Conservation (phyloP, 106 monocot genomes). For the Amphibolis antarctica region DNA sequence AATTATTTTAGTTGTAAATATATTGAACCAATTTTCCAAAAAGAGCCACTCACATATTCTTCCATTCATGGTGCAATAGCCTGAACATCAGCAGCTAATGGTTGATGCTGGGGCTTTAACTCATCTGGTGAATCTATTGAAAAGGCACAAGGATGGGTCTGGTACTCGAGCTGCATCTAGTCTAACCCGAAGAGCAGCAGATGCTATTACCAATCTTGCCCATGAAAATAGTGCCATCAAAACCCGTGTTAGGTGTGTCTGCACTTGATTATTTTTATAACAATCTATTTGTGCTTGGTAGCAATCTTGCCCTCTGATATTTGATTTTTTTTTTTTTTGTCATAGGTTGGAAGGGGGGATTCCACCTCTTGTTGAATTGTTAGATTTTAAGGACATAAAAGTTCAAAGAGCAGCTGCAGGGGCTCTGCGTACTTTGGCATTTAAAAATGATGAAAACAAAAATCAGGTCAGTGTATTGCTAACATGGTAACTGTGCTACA, state of each 20-base stretch:
- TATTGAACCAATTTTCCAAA: background rate
- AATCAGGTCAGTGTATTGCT: conserved; percentile 42
- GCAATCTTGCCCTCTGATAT: too few relatives aligned
- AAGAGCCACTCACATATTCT: background rate
- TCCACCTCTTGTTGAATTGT: conserved; percentile 90
- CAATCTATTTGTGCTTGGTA: too few relatives aligned
- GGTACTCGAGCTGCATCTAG: conserved; percentile 51
- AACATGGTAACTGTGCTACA: background rate
- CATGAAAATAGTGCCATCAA: conserved; percentile 97
- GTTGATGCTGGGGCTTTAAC: conserved; percentile 96
- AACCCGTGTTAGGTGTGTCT: conserved; percentile 72
- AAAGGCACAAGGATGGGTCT: conserved; percentile 44
- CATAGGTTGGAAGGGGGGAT: conserved; percentile 88
- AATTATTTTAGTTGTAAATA: background rate
- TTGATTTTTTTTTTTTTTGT: conserved; percentile 5
- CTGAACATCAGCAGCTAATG: conserved; percentile 95
- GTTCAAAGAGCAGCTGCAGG: conserved; percentile 97
- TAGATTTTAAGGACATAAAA: conserved; percentile 80
- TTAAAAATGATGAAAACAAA: conserved; percentile 99
- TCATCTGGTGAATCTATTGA: conserved; percentile 72
- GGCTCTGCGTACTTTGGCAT: conserved; percentile 87
- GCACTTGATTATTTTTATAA: conserved; percentile 2
- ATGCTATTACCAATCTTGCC: conserved; percentile 98
- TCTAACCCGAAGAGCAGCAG: conserved; percentile 86
- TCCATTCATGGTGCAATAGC: conserved; percentile 45